Base-by-base conservation (phyloP, 2,329 filamentous ascomycete genomes). In the Aspergillus carbonarius region DNA sequence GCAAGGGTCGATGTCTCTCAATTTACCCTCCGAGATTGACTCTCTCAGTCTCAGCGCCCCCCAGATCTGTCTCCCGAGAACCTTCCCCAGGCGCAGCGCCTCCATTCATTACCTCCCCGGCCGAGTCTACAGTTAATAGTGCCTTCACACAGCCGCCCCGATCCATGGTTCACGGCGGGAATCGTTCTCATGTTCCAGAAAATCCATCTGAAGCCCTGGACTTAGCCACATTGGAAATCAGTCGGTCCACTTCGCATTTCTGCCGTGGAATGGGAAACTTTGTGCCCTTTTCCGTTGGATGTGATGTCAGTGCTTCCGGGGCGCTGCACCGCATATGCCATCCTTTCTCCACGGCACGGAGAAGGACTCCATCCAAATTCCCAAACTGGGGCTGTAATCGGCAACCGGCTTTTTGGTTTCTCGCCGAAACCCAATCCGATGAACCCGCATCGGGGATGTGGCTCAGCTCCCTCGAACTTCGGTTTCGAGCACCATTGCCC, bases 91-190 rank as follows among this genome's bases (percentile, higher is more conserved):
- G 52, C 44, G 32, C 25, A 42, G 20, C 39, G 10, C 17, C 18
- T 40, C 25, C 23, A 15, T 6, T 8, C 23, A 15, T 30, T 9
- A n/a, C 10, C 12, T 27, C 25, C 44, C 44, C 37, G 37, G 37
- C 17, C 17, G 15, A 18, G 30, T 32, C 20, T 42, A 18, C 12
- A 42, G 39, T 42, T 20, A 23, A 42, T 42, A 42, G 39, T 23
- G 39, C 39, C 39, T 42, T 20, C 10, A 42, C 39, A 20, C 39
- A 23, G 42, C 40, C 15, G 25, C 34, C 32, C 32, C 27, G 63
- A 60, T 53, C 63, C 60, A 59, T 60, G 60, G 62, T 64, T 64
- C 50, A 37, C 49, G 37, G 23, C 62, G 58, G 58, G 54, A 52
- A 60, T 53, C 49, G 12, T 53, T 59, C 52, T 44, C 35, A 27